These are phyloP conservation scores for Spencermartinsiella europaea DNA, from an alignment of 805 yeast species.

Conservation along the genomic window DNA sequence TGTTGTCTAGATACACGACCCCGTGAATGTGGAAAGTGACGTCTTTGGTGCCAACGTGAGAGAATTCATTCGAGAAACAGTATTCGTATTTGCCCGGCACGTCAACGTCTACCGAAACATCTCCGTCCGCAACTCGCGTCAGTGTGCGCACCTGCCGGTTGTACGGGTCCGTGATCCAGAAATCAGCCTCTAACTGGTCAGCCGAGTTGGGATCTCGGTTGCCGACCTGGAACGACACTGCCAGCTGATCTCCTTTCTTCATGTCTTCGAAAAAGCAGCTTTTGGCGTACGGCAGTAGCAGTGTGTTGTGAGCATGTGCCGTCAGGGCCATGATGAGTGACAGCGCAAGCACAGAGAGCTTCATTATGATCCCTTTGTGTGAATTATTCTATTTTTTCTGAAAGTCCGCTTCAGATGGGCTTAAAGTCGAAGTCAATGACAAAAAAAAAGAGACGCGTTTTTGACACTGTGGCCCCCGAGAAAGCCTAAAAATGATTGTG, in stretches of 20 bases:
- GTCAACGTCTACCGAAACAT: constrained; percentile 60
- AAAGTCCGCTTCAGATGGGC: too few species aligned
- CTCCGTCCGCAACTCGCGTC: constrained; percentile 72
- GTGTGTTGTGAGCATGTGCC: constrained; percentile 66
- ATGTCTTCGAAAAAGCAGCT: constrained; percentile 84
- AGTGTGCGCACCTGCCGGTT: constrained; percentile 47
- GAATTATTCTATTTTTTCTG: too few species aligned
- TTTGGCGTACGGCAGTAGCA: constrained; percentile 76
- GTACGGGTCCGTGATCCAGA: constrained; percentile 49
- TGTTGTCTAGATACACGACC: constrained; percentile 75
- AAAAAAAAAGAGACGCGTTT: too few species aligned
- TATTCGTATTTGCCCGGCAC: constrained; percentile 71
- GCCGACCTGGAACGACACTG: constrained; percentile 89
- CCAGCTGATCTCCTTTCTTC: constrained; percentile 77
- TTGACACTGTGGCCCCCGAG: not conserved
- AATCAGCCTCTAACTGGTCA: constrained; percentile 47
- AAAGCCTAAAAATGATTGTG: too few species aligned
- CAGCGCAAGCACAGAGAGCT: not conserved
- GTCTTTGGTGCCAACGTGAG: constrained; percentile 70
- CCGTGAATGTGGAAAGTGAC: constrained; percentile 96
- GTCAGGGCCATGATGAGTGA: constrained; percentile 9
- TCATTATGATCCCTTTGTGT: too few species aligned
- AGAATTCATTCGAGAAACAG: constrained; percentile 87
- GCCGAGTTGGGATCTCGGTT: constrained; percentile 54
- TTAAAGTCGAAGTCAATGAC: too few species aligned